Evolutionary conservation across 164 flowering plant species (phyloP).

Genomic region (Aristolochia fimbriata): DNA sequence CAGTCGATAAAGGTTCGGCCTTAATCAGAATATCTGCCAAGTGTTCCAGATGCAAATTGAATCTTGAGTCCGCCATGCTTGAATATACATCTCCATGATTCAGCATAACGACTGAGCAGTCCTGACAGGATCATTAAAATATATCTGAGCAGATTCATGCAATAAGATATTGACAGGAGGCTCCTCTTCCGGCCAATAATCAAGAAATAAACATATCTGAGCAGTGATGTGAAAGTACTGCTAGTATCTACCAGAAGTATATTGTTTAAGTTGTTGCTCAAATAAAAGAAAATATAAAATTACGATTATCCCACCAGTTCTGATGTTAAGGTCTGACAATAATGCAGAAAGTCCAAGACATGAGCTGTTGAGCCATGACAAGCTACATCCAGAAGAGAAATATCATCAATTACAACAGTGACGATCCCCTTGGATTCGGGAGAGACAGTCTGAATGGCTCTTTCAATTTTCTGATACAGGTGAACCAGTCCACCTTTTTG

Average conservation of each 20-base stretch:
- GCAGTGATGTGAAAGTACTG: too few relatives aligned
- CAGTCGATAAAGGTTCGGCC: constrained; percentile 70
- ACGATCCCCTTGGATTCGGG: constrained; percentile 21
- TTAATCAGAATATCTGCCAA: constrained; percentile 59
- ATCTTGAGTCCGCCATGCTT: constrained; percentile 25
- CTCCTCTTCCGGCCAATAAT: too few relatives aligned
- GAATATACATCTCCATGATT: constrained; percentile 70
- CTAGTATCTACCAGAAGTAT: too few relatives aligned
- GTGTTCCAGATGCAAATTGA: constrained; percentile 54
- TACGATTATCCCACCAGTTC: constrained; percentile 43
- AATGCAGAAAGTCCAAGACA: constrained; percentile 76
- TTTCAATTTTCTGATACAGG: constrained; percentile 48
- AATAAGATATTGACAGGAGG: too few relatives aligned
- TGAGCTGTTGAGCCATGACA: constrained; percentile 47
- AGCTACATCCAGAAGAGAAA: constrained; percentile 79
- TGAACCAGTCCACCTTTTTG: constrained; percentile 34
- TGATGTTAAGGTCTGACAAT: constrained; percentile 67
- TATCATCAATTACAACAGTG: constrained; percentile 70
- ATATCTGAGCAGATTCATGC: too few relatives aligned
- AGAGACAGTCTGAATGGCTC: constrained; percentile 24
- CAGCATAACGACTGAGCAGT: constrained; percentile 55
- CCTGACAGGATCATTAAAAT: constrained; percentile 38
- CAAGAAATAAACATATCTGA: too few relatives aligned
- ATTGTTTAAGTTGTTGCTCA: too few relatives aligned
- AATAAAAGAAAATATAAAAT: neutral